These are phyloP conservation scores for Clarireedia homoeocarpa DNA, from an alignment of 2,329 filamentous ascomycete species.

Conservation along the genomic window DNA sequence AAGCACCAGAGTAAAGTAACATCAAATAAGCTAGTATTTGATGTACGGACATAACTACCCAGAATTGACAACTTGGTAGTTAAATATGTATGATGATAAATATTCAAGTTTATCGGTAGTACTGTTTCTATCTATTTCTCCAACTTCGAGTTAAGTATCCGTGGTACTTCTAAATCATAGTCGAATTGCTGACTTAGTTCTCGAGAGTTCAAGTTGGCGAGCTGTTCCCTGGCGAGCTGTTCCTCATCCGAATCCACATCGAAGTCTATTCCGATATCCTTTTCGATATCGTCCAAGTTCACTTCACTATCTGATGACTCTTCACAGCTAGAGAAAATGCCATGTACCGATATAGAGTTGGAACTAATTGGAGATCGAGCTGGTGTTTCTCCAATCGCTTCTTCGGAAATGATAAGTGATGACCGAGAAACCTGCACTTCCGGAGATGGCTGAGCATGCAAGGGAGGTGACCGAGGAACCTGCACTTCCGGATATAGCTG, in stretches of 20 bases:
- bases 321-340: not conserved
- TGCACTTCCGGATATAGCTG: not conserved
- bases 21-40: not conserved
- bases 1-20: not conserved
- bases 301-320: not conserved
- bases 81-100: not conserved
- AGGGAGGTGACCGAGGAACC: not conserved
- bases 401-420: not conserved
- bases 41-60: not conserved
- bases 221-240: not conserved
- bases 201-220: not conserved
- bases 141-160: not conserved
- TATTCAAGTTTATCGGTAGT: not conserved
- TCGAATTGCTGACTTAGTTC: not conserved
- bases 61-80: not conserved
- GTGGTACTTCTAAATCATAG: not conserved
- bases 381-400: not conserved
- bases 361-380: no score
- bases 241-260: not conserved
- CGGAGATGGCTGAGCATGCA: not conserved
- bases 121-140: not conserved
- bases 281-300: not conserved
- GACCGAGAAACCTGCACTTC: not conserved
- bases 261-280: not conserved
- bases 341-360: not conserved